A percentile compares a stretch with the other conserved stretches of the same genome.
phyloP scores from a whole-genome alignment of 2,329 filamentous ascomycete genomes.

The Gliomastix tumulicola region DNA sequence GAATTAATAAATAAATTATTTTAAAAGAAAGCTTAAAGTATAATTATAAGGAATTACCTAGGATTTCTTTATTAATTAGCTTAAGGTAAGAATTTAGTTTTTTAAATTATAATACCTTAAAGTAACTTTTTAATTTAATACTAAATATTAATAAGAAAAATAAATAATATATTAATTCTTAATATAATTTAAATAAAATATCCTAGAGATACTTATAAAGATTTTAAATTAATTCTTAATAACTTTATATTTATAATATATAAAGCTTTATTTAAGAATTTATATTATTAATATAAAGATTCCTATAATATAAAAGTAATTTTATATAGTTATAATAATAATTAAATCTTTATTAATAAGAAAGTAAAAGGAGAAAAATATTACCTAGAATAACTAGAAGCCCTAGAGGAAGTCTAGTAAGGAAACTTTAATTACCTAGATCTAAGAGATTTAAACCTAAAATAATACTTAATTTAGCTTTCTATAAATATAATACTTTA shows the following conservation, averaged over 20 bases:
- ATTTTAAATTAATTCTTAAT: not conserved
- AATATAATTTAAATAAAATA: constrained; percentile 5
- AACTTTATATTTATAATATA: constrained; percentile 1
- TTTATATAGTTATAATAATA: not conserved
- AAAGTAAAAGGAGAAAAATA: constrained; percentile 5
- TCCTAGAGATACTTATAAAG: not conserved
- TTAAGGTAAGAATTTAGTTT: constrained; percentile 2
- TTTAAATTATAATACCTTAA: no score
- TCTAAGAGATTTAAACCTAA: constrained; percentile 9
- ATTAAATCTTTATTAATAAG: constrained; percentile 4
- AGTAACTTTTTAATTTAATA: no score
- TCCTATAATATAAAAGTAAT: not conserved
- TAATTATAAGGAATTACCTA: not conserved
- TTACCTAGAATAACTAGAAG: constrained; percentile 3
- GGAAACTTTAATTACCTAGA: not conserved
- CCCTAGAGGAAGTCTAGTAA: not conserved
- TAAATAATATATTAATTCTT: no score
- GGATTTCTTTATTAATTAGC: not conserved
- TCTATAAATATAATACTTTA: constrained; percentile 10
- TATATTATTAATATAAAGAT: not conserved
- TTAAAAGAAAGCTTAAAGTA: not conserved
- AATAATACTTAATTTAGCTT: constrained; percentile 14
- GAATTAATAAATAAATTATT: not conserved
- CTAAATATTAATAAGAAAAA: no score
- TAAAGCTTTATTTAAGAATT: not conserved